phyloP scores from a whole-genome alignment of 2,329 filamentous ascomycete species.

The Metarhizium sp. region DNA sequence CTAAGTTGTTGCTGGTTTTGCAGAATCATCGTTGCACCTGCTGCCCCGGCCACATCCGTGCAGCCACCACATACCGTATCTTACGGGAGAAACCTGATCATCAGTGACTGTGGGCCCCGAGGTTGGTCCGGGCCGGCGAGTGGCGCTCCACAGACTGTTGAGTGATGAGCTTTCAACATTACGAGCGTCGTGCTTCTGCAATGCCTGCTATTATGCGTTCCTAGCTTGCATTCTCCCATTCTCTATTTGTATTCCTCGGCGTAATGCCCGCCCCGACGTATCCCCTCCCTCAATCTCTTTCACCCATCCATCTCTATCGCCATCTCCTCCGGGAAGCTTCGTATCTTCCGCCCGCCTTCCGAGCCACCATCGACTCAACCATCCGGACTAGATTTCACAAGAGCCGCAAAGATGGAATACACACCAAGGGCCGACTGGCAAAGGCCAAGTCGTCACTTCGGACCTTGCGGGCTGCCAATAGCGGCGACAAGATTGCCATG shows the following conservation, averaged over 20 bases:
- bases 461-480: conserved; percentile 42
- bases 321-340: conserved; percentile 50
- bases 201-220: background rate
- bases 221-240: background rate
- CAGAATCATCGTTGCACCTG: no score
- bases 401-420: conserved; percentile 20
- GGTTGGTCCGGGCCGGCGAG: conserved; percentile 1
- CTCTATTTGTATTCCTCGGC: background rate
- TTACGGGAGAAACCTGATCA: no score
- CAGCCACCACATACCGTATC: no score
- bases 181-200: no score
- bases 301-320: conserved; percentile 38
- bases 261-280: conserved; percentile 20
- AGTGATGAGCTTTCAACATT: no score
- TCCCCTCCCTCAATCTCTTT: conserved; percentile 14
- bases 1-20: no score
- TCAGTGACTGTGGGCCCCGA: background rate
- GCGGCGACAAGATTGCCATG: conserved; percentile 39
- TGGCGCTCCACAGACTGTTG: background rate
- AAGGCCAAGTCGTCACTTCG: conserved; percentile 34
- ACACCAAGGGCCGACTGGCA: conserved; percentile 22
- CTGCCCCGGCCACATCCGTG: no score
- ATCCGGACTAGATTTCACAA: conserved; percentile 39
- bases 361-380: conserved; percentile 29
- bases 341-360: conserved; percentile 47